phyloP scores from a whole-genome alignment of 2,329 filamentous ascomycete species.

The Colletotrichum camelliae region DNA sequence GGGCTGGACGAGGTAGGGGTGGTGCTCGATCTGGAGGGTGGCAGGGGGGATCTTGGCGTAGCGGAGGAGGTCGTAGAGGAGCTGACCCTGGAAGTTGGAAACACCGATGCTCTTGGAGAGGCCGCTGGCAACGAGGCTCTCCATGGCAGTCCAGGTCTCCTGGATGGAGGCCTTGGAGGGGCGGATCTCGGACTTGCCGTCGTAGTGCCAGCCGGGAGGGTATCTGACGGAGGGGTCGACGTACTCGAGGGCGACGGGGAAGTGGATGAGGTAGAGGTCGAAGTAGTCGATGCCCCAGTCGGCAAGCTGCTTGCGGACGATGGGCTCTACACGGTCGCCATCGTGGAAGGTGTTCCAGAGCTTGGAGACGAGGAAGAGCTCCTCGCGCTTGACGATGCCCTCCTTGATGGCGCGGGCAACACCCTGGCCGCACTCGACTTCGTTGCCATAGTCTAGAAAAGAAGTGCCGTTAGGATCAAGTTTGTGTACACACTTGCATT shows the following conservation, averaged over 20 bases:
- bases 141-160: slow-evolving; percentile 85
- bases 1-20: slow-evolving; percentile 83
- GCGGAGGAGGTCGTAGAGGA: slow-evolving; percentile 80
- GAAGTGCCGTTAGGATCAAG: neutral
- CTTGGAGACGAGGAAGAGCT: slow-evolving; percentile 92
- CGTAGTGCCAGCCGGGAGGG: slow-evolving; percentile 79
- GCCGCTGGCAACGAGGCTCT: slow-evolving; percentile 71
- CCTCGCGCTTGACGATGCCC: slow-evolving; percentile 80
- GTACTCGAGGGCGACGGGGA: slow-evolving; percentile 85
- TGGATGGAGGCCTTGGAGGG: slow-evolving; percentile 74
- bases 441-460: slow-evolving; percentile 77
- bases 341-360: slow-evolving; percentile 95
- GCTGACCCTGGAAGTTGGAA: slow-evolving; percentile 81
- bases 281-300: slow-evolving; percentile 91
- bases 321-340: slow-evolving; percentile 75
- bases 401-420: slow-evolving; percentile 82
- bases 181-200: slow-evolving; percentile 65
- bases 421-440: slow-evolving; percentile 78
- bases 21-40: slow-evolving; percentile 87
- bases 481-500: neutral
- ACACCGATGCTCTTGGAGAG: slow-evolving; percentile 79
- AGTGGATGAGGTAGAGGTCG: slow-evolving; percentile 89
- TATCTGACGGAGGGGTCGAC: slow-evolving; percentile 81
- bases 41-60: slow-evolving; percentile 78
- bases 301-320: slow-evolving; percentile 76